phyloP scores from a whole-genome alignment of 2,329 filamentous ascomycete species.

The Xylariaceae sp. region DNA sequence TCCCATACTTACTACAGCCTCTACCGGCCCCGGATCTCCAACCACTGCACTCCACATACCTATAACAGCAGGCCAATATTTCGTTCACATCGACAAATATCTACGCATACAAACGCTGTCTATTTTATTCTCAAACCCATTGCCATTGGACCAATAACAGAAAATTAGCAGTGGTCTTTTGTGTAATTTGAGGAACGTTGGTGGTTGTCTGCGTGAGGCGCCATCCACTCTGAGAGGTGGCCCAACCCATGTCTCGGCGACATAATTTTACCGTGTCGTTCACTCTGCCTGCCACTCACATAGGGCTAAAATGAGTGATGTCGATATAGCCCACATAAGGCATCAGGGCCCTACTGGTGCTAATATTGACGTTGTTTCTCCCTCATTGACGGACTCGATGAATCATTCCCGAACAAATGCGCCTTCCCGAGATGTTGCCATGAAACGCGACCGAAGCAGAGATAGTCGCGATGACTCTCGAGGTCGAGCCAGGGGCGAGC shows the following conservation, averaged over 20 bases:
- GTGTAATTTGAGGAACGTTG: too few species aligned
- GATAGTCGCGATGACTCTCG: slow-evolving; percentile 43
- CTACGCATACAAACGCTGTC: too few species aligned
- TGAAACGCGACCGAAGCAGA: slow-evolving; percentile 50
- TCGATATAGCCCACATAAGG: slow-evolving; percentile 33
- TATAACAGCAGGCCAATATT: too few species aligned
- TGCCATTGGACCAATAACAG: too few species aligned
- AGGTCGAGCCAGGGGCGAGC: slow-evolving; percentile 46
- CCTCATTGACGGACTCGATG: slow-evolving; percentile 24
- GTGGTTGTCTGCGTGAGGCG: slow-evolving; percentile 34
- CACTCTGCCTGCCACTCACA: slow-evolving; percentile 16
- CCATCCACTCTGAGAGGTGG: slow-evolving; percentile 37
- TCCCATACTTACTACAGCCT: slow-evolving; percentile 3
- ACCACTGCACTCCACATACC: slow-evolving; percentile 8
- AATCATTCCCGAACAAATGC: slow-evolving; percentile 29
- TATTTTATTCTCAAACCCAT: too few species aligned
- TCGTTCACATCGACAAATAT: too few species aligned
- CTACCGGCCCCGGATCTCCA: background rate
- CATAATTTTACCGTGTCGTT: slow-evolving; percentile 39
- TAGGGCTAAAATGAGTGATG: slow-evolving; percentile 36
- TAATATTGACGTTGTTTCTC: slow-evolving; percentile 16
- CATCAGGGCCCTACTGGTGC: slow-evolving; percentile 32
- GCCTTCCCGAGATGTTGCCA: slow-evolving; percentile 48
- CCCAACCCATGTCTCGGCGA: slow-evolving; percentile 42
- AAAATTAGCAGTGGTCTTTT: too few species aligned